A percentile compares a stretch with the other conserved stretches of the same genome.
Evolutionary conservation across 371 early-diverging fungal genomes (phyloP).

Genomic region (Batkoa obscura): DNA sequence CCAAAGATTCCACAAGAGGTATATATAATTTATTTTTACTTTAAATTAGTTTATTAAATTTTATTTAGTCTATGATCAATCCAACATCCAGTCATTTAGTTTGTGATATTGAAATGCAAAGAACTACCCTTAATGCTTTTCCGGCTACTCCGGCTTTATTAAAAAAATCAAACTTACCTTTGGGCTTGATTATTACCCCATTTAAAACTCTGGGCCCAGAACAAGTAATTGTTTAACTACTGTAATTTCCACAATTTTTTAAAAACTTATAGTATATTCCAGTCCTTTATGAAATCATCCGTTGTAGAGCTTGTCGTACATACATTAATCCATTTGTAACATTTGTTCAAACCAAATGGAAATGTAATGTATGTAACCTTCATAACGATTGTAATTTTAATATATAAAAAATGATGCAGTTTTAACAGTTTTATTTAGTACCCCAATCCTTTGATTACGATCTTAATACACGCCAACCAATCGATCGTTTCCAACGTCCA

Average conservation of each 20-base stretch:
- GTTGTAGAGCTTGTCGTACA: slow-evolving; percentile 86
- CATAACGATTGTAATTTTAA: slow-evolving; percentile 55
- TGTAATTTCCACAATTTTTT: slow-evolving; percentile 4
- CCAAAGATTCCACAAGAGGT: slow-evolving; percentile 36
- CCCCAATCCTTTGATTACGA: slow-evolving; percentile 84
- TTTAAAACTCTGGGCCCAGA: slow-evolving; percentile 35
- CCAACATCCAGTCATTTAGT: slow-evolving; percentile 40
- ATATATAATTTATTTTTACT: slow-evolving; percentile 7
- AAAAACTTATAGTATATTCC: slow-evolving; percentile 39
- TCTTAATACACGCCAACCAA: slow-evolving; percentile 47
- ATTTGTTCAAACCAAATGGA: slow-evolving; percentile 86
- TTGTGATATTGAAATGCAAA: slow-evolving; percentile 58
- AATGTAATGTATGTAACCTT: slow-evolving; percentile 85
- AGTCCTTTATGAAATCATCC: slow-evolving; percentile 71
- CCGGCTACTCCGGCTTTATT: slow-evolving; percentile 62
- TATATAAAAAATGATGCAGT: background rate
- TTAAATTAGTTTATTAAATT: background rate
- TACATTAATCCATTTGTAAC: slow-evolving; percentile 91
- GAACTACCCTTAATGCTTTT: slow-evolving; percentile 74
- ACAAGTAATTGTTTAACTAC: slow-evolving; percentile 17
- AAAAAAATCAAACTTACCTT: slow-evolving; percentile 67
- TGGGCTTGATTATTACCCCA: slow-evolving; percentile 76
- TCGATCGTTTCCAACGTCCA: slow-evolving; percentile 68
- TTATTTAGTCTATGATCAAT: slow-evolving; percentile 31
- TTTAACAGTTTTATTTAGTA: slow-evolving; percentile 17